These are phyloP conservation scores for Aspergillus thermomutatus DNA, from an alignment of 2,329 filamentous ascomycete genomes.

Conservation along the genomic window DNA sequence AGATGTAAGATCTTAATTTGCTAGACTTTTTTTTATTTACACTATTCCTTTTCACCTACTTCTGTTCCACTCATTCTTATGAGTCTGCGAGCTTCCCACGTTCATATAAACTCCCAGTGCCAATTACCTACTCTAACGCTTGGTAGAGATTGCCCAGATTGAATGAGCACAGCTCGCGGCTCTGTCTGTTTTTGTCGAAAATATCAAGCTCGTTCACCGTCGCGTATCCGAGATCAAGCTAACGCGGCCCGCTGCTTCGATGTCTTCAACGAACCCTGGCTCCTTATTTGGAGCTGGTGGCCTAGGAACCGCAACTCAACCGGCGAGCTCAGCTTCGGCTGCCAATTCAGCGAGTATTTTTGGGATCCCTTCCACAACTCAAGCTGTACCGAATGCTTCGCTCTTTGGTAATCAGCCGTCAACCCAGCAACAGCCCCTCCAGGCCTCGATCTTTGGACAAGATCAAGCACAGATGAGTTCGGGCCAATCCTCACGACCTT, in stretches of 20 bases:
- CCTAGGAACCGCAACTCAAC: slow-evolving; percentile 22
- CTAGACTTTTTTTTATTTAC: no score
- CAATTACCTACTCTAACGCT: not conserved
- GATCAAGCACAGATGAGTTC: slow-evolving; percentile 20
- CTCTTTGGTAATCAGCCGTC: slow-evolving; percentile 25
- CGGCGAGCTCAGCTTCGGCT: slow-evolving; percentile 25
- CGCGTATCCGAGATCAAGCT: not conserved
- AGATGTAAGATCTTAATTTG: not conserved
- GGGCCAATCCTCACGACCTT: slow-evolving; percentile 22
- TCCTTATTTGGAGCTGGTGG: slow-evolving; percentile 30
- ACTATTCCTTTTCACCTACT: not conserved
- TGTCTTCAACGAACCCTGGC: slow-evolving; percentile 20
- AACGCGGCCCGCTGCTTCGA: slow-evolving; percentile 1
- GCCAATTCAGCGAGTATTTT: slow-evolving; percentile 27
- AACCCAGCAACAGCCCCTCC: slow-evolving; percentile 23
- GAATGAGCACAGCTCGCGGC: not conserved
- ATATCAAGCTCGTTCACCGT: not conserved
- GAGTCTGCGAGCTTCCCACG: not conserved
- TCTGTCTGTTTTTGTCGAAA: not conserved
- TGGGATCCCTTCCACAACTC: slow-evolving; percentile 20
- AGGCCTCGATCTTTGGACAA: slow-evolving; percentile 28
- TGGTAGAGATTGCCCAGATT: not conserved
- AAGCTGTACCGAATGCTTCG: slow-evolving; percentile 21
- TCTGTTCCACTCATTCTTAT: not conserved
- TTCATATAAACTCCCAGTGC: not conserved